Evolutionary conservation across 495 filamentous ascomycete species (phyloP).

Genomic region (Neurospora intermedia): DNA sequence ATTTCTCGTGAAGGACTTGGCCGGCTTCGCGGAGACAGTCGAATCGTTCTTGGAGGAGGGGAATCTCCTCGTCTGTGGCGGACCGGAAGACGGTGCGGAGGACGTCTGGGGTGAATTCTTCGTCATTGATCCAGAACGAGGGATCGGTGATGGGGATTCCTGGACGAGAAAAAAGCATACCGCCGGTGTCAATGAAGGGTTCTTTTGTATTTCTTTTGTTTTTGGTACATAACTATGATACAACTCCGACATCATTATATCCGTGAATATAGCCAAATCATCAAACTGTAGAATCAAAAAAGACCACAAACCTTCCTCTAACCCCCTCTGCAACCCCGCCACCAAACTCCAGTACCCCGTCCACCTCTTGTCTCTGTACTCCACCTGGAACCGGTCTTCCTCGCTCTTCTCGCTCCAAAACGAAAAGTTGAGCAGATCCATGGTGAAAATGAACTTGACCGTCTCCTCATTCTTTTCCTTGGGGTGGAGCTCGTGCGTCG

Average conservation of each 20-base stretch:
- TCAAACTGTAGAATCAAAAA: too few relatives aligned
- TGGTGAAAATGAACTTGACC: conserved; percentile 86
- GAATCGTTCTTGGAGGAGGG: conserved; percentile 68
- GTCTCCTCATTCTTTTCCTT: conserved; percentile 63
- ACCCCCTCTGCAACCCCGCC: conserved; percentile 70
- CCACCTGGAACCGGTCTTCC: conserved; percentile 61
- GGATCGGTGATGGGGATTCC: conserved; percentile 84
- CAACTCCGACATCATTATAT: not conserved
- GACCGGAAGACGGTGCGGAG: conserved; percentile 77
- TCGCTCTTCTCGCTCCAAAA: conserved; percentile 64
- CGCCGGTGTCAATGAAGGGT: not conserved
- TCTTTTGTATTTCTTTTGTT: not conserved
- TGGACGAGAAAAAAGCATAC: conserved; percentile 12
- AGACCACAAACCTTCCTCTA: conserved; percentile 67
- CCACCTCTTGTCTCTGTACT: conserved; percentile 71
- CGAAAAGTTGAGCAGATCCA: conserved; percentile 93
- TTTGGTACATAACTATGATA: not conserved
- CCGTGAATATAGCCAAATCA: too few relatives aligned
- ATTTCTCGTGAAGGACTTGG: conserved; percentile 73
- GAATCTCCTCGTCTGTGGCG: conserved; percentile 75
- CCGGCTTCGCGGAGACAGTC: conserved; percentile 78
- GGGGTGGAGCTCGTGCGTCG: conserved; percentile 83
- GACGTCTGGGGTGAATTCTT: conserved; percentile 63
- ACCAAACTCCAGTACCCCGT: conserved; percentile 95
- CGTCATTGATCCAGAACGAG: conserved; percentile 73